Evolutionary conservation across 805 yeast genomes (phyloP).

Genomic region (Wickerhamomyces mucosus): DNA sequence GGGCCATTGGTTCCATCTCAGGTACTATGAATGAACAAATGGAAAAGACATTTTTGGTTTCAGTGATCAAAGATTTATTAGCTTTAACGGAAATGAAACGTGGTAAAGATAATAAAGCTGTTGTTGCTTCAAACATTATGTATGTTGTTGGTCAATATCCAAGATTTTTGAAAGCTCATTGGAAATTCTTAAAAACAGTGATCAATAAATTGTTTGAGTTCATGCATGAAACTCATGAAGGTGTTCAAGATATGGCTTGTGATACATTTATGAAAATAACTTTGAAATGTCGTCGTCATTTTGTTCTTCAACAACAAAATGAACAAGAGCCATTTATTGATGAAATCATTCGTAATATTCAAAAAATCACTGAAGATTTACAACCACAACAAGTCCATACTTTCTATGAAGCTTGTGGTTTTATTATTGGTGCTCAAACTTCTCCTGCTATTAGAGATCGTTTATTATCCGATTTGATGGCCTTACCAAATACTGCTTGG

Average conservation of each 20-base stretch:
- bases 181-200: conserved; percentile 95
- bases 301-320: conserved; percentile 76
- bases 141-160: conserved; percentile 99
- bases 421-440: conserved; percentile 82
- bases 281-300: conserved; percentile 89
- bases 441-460: conserved; percentile 59
- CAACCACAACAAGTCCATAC: conserved; percentile 98
- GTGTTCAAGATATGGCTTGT: conserved; percentile 99
- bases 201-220: conserved; percentile 93
- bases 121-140: conserved; percentile 99
- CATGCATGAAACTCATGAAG: conserved; percentile 99
- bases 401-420: conserved; percentile 95
- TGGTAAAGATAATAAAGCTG: conserved; percentile 97
- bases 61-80: conserved; percentile 85
- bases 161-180: conserved; percentile 91
- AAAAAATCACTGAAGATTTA: conserved; percentile 79
- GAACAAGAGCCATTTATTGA: conserved; percentile 88
- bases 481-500: conserved; percentile 93
- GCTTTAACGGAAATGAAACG: conserved; percentile 92
- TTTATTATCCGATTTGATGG: conserved; percentile 72
- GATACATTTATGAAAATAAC: conserved; percentile 97
- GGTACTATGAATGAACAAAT: conserved; percentile 98
- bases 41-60: conserved; percentile 88
- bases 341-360: conserved; percentile 78
- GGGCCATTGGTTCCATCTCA: conserved; percentile 99